These are phyloP conservation scores for Cupressus sempervirens DNA, from an alignment of 75 land plant genomes.

Conservation along the genomic window DNA sequence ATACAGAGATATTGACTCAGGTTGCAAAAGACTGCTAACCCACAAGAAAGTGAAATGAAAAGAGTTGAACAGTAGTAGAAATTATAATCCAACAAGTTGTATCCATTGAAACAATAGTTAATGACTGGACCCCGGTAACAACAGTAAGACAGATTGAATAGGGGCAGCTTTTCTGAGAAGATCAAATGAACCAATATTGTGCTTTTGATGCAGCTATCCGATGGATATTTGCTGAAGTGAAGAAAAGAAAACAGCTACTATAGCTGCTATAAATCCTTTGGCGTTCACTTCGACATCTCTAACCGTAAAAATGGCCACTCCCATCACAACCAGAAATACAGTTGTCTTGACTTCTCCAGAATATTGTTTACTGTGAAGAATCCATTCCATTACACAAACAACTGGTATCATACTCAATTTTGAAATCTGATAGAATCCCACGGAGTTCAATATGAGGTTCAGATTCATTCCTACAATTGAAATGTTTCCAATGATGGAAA, in stretches of 20 bases:
- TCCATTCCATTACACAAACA: slow-evolving; percentile 52
- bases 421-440: slow-evolving; percentile 67
- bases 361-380: slow-evolving; percentile 49
- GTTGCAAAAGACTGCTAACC: slow-evolving; percentile 67
- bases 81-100: slow-evolving; percentile 24
- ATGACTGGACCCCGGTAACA: slow-evolving; percentile 62
- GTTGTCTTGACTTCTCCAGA: slow-evolving; percentile 45
- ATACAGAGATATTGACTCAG: slow-evolving; percentile 72
- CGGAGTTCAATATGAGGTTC: slow-evolving; percentile 87
- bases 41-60: slow-evolving; percentile 56
- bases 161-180: slow-evolving; percentile 84
- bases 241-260: slow-evolving; percentile 68
- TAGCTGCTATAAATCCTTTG: slow-evolving; percentile 67
- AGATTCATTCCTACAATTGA: too few relatives aligned
- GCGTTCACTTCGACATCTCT: slow-evolving; percentile 54
- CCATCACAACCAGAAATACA: slow-evolving; percentile 45
- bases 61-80: slow-evolving; percentile 45
- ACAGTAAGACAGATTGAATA: slow-evolving; percentile 66
- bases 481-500: too few relatives aligned
- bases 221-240: slow-evolving; percentile 85
- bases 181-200: slow-evolving; percentile 75
- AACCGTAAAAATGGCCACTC: slow-evolving; percentile 55
- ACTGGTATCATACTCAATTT: slow-evolving; percentile 43
- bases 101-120: slow-evolving; percentile 56
- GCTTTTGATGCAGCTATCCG: slow-evolving; percentile 82